Evolutionary conservation across 1,284 basidiomycete genomes (phyloP).

Genomic region (Ganoderma boninense): DNA sequence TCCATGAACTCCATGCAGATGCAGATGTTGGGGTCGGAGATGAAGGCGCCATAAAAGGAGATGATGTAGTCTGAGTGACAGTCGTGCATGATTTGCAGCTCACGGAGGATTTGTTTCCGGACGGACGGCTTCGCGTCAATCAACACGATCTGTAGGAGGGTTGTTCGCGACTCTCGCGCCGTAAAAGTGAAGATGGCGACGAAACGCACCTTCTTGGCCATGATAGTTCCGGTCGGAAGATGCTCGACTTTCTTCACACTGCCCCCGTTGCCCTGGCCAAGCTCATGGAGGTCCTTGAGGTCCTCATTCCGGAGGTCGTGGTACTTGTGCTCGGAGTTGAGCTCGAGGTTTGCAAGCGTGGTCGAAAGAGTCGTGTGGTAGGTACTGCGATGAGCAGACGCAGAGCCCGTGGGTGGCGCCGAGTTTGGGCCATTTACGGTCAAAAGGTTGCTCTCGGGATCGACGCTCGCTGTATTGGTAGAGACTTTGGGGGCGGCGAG

Average conservation of each 20-base stretch:
- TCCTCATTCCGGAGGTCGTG: constrained; percentile 82
- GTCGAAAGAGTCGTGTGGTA: constrained; percentile 79
- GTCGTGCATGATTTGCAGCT: constrained; percentile 98
- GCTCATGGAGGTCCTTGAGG: constrained; percentile 84
- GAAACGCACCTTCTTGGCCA: constrained; percentile 91
- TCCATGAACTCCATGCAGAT: constrained; percentile 99
- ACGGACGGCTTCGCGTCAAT: constrained; percentile 98
- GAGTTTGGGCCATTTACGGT: constrained; percentile 50
- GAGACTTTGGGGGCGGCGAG: constrained; percentile 56
- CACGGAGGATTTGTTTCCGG: constrained; percentile 97
- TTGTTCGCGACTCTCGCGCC: constrained; percentile 7
- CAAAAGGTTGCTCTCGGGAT: constrained; percentile 48
- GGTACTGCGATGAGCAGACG: constrained; percentile 59
- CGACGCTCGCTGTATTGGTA: constrained; percentile 48
- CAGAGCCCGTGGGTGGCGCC: constrained; percentile 49
- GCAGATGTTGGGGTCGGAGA: constrained; percentile 97
- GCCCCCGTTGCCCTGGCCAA: constrained; percentile 97
- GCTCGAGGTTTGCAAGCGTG: constrained; percentile 76
- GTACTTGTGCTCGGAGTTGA: constrained; percentile 79
- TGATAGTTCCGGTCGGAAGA: constrained; percentile 86
- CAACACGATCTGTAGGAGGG: constrained; percentile 82
- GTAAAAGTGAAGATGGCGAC: constrained; percentile 6
- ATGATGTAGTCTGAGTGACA: constrained; percentile 95
- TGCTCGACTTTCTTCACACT: constrained; percentile 97
- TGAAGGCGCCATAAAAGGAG: constrained; percentile 95